Evolutionary conservation across 192 early-diverging fungal species (phyloP).

Genomic region (Oehlia diaphana): DNA sequence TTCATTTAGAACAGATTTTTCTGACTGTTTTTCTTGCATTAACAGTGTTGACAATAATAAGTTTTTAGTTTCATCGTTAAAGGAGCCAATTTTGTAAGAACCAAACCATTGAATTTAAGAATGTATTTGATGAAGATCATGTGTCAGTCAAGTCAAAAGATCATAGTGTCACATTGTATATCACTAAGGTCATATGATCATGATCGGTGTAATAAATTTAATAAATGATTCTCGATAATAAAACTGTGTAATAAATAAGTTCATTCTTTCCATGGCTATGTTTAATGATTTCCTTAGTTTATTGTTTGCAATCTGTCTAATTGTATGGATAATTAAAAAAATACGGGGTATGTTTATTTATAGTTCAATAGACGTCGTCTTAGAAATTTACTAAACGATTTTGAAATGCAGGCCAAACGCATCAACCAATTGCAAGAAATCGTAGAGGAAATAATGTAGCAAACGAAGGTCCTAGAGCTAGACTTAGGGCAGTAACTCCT

Average conservation of each 20-base stretch:
- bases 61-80: no score
- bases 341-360: neutral
- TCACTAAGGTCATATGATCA: neutral
- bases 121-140: no score
- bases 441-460: slow-evolving; percentile 11
- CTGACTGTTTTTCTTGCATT: no score
- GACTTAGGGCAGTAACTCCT: slow-evolving; percentile 13
- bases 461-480: neutral
- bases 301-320: neutral
- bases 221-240: neutral
- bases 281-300: neutral
- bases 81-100: no score
- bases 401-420: neutral
- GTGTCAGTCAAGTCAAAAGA: no score
- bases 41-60: no score
- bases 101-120: no score
- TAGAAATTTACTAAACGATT: neutral
- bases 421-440: neutral
- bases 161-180: no score
- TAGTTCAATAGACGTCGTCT: neutral
- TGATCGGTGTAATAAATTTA: neutral
- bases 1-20: no score
- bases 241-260: neutral
- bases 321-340: neutral
- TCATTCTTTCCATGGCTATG: neutral